Conservation (phyloP, 495 filamentous ascomycete genomes). For the Xylaria curta region DNA sequence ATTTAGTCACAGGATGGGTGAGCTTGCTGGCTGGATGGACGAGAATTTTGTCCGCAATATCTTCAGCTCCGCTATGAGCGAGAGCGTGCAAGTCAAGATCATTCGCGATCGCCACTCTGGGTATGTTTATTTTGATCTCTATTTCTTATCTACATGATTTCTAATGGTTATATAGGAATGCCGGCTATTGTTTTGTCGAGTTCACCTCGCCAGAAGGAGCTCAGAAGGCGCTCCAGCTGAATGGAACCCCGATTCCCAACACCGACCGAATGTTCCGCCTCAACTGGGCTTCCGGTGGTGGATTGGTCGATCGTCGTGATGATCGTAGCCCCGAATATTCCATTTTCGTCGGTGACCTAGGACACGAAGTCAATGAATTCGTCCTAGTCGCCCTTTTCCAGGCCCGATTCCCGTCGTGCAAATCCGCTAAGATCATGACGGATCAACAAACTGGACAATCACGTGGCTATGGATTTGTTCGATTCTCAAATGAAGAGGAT, state of each 20-base stretch:
- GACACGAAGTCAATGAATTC: conserved; percentile 98
- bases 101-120: conserved; percentile 99
- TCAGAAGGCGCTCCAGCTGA: conserved; percentile 85
- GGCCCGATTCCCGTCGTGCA: conserved; percentile 93
- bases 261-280: conserved; percentile 96
- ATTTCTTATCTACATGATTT: not conserved
- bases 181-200: conserved; percentile 98
- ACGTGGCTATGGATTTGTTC: conserved; percentile 96
- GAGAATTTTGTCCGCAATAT: conserved; percentile 97
- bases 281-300: conserved; percentile 98
- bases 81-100: conserved; percentile 98
- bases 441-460: conserved; percentile 98
- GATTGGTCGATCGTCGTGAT: conserved; percentile 91
- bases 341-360: conserved; percentile 98
- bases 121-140: too few species aligned
- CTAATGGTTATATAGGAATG: conserved; percentile 67
- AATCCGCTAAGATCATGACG: conserved; percentile 99
- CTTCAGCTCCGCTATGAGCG: conserved; percentile 83
- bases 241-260: conserved; percentile 92
- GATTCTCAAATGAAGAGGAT: conserved; percentile 91
- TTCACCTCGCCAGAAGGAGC: conserved; percentile 85
- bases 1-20: conserved; percentile 84
- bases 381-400: conserved; percentile 97
- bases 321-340: conserved; percentile 95
- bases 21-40: conserved; percentile 99